phyloP scores from a whole-genome alignment of 192 early-diverging fungal species.

The Thamnidium elegans region DNA sequence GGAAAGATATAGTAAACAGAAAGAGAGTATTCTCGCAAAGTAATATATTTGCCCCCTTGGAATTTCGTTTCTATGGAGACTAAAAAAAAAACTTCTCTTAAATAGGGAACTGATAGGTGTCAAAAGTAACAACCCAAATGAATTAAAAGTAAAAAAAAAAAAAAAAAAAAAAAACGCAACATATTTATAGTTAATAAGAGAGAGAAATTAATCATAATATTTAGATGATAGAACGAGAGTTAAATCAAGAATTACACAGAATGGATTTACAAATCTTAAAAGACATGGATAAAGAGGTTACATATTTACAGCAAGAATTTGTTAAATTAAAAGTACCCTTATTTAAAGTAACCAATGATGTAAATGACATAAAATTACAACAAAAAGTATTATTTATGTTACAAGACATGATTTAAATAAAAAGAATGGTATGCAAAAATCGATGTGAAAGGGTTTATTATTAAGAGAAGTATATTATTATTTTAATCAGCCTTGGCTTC shows the following conservation, averaged over 20 bases:
- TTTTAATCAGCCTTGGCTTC: background rate
- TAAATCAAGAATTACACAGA: background rate
- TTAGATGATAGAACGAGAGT: background rate
- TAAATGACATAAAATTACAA: constrained; percentile 9
- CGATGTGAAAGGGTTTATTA: background rate
- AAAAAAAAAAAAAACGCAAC: too few relatives aligned
- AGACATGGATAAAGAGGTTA: constrained; percentile 16
- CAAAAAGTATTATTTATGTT: constrained; percentile 21
- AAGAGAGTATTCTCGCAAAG: constrained; percentile 21
- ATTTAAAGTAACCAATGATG: constrained; percentile 16
- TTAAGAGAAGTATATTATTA: background rate
- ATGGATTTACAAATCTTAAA: constrained; percentile 15
- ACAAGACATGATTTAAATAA: constrained; percentile 26
- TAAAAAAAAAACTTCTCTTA: background rate
- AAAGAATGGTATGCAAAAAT: background rate
- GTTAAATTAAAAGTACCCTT: constrained; percentile 25
- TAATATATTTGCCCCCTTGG: background rate
- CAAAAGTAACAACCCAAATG: background rate
- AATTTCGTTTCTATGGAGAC: background rate
- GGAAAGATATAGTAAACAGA: constrained; percentile 8
- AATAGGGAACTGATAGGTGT: constrained; percentile 26
- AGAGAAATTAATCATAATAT: too few relatives aligned
- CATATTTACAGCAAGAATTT: constrained; percentile 6
- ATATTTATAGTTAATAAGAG: too few relatives aligned
- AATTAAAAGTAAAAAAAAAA: constrained; percentile 13